Base-by-base conservation (phyloP, 2,329 filamentous ascomycete species). In the Phialophora expanda region DNA sequence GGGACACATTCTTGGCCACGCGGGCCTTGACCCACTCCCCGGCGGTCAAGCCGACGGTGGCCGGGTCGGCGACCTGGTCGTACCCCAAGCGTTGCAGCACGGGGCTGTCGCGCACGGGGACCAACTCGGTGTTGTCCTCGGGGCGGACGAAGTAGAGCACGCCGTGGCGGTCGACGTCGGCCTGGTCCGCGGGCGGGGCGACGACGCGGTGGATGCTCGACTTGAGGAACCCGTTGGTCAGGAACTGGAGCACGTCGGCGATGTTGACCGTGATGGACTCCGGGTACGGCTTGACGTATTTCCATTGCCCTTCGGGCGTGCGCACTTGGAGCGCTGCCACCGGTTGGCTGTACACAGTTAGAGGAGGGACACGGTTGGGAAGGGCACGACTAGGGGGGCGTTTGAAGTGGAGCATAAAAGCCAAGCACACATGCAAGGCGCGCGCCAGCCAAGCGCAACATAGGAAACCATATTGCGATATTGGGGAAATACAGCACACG, bases 251-350 rank as follows among this genome's bases (percentile, higher is more conserved):
- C 0, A 82, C 79, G 67, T 85, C 83, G 5, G 80, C 81, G 0
- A 83, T 78, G 62, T 85, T 85, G 26, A 85, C 82, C 0, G 81
- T 82, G n/a, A 85, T 76, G 5, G 77, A 81, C 0, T 78, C 82
- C 1, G 80, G 76, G 0, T 80, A 76, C 0, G 82, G 80, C 44
- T 78, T 79, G 0, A 83, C 79, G 72, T 78, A 84, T 50, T 81
- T 82, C 83, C 83, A 85, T 1, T 79, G 70, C 0, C 78, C 69
- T 20, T 79, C 76, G 1, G 76, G 72, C 6, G 77, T 78, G 20
- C 81, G 80, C 22, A 87, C 83, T 72, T 87, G 85, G 5, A 87
- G 76, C 0, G 80, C 84, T 0, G 84, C 83, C 0, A 87, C 81
- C 0, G 85, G 85, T 69, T 87, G 85, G 2, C 84, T 78, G 4